Percentiles rank a stretch among this genome's conserved stretches.
Evolutionary conservation across 164 flowering plant genomes (phyloP).

Genomic region (Pachysandra terminalis): DNA sequence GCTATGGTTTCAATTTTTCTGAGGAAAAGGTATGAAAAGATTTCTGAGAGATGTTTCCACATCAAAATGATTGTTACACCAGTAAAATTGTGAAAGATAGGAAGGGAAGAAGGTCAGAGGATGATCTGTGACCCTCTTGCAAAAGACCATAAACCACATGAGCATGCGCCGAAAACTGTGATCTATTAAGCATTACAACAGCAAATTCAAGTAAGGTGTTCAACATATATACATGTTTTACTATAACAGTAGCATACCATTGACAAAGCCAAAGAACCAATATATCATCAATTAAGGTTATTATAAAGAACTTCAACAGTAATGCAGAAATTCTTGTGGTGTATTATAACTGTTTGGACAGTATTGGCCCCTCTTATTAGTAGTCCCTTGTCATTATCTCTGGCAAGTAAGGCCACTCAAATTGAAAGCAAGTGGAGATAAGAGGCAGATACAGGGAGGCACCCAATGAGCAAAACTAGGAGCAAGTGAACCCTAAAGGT

Average conservation of each 20-base stretch:
- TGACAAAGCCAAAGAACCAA: not conserved
- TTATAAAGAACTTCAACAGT: not conserved
- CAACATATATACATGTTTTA: no score
- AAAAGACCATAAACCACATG: not conserved
- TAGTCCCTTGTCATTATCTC: not conserved
- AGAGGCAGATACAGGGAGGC: no score
- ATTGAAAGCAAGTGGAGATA: not conserved
- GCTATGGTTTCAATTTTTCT: not conserved
- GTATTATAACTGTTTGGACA: not conserved
- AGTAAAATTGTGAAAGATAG: not conserved
- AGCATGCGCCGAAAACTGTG: not conserved
- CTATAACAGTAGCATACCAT: not conserved
- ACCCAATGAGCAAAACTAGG: not conserved
- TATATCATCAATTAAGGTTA: not conserved
- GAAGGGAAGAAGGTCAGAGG: not conserved
- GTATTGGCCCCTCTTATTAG: not conserved
- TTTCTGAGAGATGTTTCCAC: not conserved
- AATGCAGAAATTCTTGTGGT: not conserved
- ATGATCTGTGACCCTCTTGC: not conserved
- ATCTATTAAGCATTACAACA: no score
- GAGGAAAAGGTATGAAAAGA: not conserved
- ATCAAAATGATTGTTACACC: not conserved
- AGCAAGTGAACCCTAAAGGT: not conserved
- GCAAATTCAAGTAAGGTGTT: not conserved
- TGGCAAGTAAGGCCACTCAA: not conserved